These are phyloP conservation scores for Podospora fimiseda DNA, from an alignment of 495 filamentous ascomycete genomes.

Conservation along the genomic window DNA sequence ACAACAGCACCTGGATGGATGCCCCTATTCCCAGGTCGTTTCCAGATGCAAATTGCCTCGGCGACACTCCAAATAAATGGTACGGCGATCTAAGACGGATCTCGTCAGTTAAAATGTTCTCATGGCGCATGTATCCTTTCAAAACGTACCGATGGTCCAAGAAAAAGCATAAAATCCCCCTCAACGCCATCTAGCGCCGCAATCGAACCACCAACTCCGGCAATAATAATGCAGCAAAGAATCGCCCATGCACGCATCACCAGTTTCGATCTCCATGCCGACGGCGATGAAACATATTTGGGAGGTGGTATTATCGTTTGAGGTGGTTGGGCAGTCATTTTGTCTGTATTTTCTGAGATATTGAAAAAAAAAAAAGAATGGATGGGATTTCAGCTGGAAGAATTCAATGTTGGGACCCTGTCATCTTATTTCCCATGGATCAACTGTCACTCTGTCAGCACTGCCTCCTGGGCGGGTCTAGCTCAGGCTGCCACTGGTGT, in stretches of 20 bases:
- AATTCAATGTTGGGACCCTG: too few relatives aligned
- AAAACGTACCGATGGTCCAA: background rate
- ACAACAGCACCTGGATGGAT: constrained; percentile 21
- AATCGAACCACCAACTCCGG: background rate
- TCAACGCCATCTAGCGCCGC: background rate
- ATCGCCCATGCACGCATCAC: background rate
- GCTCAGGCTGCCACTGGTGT: too few relatives aligned
- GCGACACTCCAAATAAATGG: constrained; percentile 13
- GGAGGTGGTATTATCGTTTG: background rate
- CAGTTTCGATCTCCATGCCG: constrained; percentile 6
- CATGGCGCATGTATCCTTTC: background rate
- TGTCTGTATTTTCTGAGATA: too few relatives aligned
- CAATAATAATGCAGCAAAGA: background rate
- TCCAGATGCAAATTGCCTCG: constrained; percentile 13
- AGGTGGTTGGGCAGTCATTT: too few relatives aligned
- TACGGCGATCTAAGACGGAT: background rate
- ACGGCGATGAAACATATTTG: constrained; percentile 9
- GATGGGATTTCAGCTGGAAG: too few relatives aligned
- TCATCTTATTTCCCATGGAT: too few relatives aligned
- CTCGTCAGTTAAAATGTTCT: background rate
- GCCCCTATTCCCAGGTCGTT: constrained; percentile 12
- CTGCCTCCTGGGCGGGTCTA: too few relatives aligned
- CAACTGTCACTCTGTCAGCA: too few relatives aligned
- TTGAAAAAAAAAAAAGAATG: too few relatives aligned
- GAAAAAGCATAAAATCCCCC: background rate